Evolutionary conservation across 1,139 yeast genomes (phyloP).

Genomic region (Yamadazyma siamensis): DNA sequence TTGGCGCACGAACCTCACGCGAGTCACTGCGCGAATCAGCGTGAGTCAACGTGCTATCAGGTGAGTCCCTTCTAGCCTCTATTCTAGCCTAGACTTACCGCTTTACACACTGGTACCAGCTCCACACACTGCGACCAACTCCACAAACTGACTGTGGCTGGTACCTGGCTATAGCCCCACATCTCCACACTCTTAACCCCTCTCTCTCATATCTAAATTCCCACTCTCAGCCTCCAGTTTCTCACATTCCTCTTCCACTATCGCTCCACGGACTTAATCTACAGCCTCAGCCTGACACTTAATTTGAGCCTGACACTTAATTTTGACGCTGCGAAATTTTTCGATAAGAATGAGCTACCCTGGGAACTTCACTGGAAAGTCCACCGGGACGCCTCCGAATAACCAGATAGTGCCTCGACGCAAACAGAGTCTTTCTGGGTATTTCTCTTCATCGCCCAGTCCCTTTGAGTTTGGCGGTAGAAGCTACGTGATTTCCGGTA

Average conservation of each 20-base stretch:
- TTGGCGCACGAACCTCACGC: too few species aligned
- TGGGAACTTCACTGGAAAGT: background rate
- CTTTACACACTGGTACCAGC: background rate
- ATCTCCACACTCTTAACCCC: background rate
- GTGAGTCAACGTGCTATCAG: too few species aligned
- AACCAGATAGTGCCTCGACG: slow-evolving; percentile 2
- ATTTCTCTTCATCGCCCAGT: slow-evolving; percentile 15
- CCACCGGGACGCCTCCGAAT: background rate
- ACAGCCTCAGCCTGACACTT: background rate
- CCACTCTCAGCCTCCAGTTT: background rate
- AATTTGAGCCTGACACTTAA: background rate
- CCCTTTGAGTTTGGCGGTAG: slow-evolving; percentile 45
- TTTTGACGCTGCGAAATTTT: background rate
- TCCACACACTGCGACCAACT: background rate
- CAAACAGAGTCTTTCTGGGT: slow-evolving; percentile 5
- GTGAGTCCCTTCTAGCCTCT: too few species aligned
- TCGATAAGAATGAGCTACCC: background rate
- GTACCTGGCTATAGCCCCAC: background rate
- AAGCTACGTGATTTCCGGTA: slow-evolving; percentile 31
- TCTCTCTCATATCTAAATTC: background rate
- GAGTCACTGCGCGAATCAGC: too few species aligned
- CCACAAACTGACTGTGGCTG: too few species aligned
- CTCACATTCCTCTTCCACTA: background rate
- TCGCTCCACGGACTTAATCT: background rate
- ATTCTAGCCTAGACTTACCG: background rate